phyloP scores from a whole-genome alignment of 176 grass and related monocot species.

The Zoysia japonica region DNA sequence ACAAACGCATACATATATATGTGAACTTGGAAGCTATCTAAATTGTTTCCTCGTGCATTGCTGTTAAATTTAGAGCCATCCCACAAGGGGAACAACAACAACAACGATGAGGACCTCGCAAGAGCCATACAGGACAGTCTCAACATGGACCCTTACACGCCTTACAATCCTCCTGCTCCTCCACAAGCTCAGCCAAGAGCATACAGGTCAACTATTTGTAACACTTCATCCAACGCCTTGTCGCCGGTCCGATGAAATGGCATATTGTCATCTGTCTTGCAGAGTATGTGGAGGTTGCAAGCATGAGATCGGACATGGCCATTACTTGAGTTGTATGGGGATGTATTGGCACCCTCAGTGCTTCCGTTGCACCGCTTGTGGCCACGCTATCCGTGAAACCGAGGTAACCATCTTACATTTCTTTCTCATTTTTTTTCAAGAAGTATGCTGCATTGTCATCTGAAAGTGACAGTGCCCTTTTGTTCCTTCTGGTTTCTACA shows the following conservation, averaged over 20 bases:
- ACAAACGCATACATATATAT: neutral
- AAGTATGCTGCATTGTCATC: neutral
- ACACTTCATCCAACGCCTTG: conserved; percentile 5
- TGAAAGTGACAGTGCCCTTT: neutral
- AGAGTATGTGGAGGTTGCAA: conserved; percentile 87
- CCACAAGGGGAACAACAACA: conserved; percentile 48
- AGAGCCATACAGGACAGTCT: conserved; percentile 76
- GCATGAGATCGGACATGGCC: conserved; percentile 85
- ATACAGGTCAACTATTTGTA: conserved; percentile 54
- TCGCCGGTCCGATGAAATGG: neutral
- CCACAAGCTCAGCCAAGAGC: conserved; percentile 65
- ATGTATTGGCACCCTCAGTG: conserved; percentile 95
- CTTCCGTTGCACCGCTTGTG: conserved; percentile 68
- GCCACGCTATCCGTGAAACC: conserved; percentile 65
- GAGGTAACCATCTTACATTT: conserved; percentile 58
- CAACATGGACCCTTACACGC: conserved; percentile 54
- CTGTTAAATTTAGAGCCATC: conserved; percentile 51
- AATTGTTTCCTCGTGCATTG: neutral
- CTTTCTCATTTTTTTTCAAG: neutral
- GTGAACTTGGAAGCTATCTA: neutral
- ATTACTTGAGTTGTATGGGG: conserved; percentile 97
- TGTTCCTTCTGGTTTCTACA: conserved; percentile 40
- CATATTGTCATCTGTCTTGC: conserved; percentile 12
- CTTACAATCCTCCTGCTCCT: conserved; percentile 63
- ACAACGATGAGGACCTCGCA: conserved; percentile 68